phyloP scores from a whole-genome alignment of 2,329 filamentous ascomycete species.

The Chaetomiaceae sp. region DNA sequence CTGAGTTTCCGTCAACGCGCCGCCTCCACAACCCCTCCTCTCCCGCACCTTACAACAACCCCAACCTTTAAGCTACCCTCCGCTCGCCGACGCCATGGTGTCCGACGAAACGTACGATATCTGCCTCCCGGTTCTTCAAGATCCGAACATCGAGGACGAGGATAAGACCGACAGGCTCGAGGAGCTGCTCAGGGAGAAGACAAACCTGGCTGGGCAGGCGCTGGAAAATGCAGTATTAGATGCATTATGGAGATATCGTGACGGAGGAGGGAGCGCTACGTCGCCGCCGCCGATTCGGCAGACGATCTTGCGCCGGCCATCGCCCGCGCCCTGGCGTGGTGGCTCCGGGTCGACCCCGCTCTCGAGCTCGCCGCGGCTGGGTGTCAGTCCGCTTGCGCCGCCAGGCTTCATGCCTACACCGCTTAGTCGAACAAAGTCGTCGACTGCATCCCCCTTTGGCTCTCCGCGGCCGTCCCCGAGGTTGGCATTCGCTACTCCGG shows the following conservation, averaged over 20 bases:
- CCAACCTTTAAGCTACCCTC: not conserved
- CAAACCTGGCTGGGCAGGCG: constrained; percentile 65
- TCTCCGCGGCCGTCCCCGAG: constrained; percentile 91
- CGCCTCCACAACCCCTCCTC: not conserved
- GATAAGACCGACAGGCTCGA: constrained; percentile 92
- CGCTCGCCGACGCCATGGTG: constrained; percentile 59
- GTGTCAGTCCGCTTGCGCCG: constrained; percentile 76
- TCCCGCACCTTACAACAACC: not conserved
- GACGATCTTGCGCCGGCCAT: constrained; percentile 82
- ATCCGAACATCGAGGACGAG: constrained; percentile 80
- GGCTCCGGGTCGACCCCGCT: constrained; percentile 76
- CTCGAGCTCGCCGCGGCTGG: constrained; percentile 75
- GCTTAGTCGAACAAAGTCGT: constrained; percentile 72
- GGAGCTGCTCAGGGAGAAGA: constrained; percentile 75
- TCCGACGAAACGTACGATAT: constrained; percentile 90
- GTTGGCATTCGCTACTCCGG: constrained; percentile 81
- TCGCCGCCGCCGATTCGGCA: constrained; percentile 84
- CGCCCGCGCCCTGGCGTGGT: constrained; percentile 89
- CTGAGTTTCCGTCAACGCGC: constrained; percentile 4
- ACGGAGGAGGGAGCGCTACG: constrained; percentile 57
- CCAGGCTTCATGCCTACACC: constrained; percentile 76
- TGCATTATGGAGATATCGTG: constrained; percentile 80
- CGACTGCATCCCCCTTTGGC: constrained; percentile 81
- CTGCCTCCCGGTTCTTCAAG: constrained; percentile 82
- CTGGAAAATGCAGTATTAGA: constrained; percentile 90